Base-by-base conservation (phyloP, 495 filamentous ascomycete species). In the Penicillium roqueforti region DNA sequence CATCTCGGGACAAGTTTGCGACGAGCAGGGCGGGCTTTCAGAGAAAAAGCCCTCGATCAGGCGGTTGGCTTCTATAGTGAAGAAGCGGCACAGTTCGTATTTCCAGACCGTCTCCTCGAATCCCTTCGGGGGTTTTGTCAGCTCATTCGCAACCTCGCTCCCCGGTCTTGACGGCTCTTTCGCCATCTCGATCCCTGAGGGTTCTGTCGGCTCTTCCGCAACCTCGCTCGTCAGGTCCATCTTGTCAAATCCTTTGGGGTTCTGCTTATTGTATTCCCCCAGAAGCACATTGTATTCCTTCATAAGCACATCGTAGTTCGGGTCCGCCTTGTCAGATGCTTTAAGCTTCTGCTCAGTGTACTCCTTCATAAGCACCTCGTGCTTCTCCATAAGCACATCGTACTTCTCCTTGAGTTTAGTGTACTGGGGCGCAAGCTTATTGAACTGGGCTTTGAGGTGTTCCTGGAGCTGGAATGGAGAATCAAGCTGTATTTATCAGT, bases 381-480 rank as follows among this genome's bases (percentile, higher is more conserved):
- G 13, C 28, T 31, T 31, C 10, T 31, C 28, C 28, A 31, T 31
- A 31, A 31, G 28, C 28, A 4, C 3, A 31, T 31, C 28, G 28
- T 31, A 31, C 28, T 31, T 31, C 28, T 31, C 28, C 28, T 31
- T 31, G 4, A 31, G 28, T 13, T 10, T 3, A 9, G 28, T 9
- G 28, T 31, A 31, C 28, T 31, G 28, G 28, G 28, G 1, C 1
- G 89, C 95, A 72, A 87, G 86, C 61, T 84, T 72, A 68, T 88
- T 81, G 72, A 96, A 87, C 10, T 97, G 83, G 13, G 95, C 88
- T 71, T 92, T 91, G 43, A 98, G 83, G 66, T 98, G 95, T 75
- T 98, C 93, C 68, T 96, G 93, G n/a, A 97, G 85, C 69, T 95
- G 93, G 66, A 98, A 98, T 50, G 93, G 87, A 9, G 91, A 96